These are phyloP conservation scores for Scheffersomyces titani DNA, from an alignment of 1,139 yeast genomes.

Conservation along the genomic window DNA sequence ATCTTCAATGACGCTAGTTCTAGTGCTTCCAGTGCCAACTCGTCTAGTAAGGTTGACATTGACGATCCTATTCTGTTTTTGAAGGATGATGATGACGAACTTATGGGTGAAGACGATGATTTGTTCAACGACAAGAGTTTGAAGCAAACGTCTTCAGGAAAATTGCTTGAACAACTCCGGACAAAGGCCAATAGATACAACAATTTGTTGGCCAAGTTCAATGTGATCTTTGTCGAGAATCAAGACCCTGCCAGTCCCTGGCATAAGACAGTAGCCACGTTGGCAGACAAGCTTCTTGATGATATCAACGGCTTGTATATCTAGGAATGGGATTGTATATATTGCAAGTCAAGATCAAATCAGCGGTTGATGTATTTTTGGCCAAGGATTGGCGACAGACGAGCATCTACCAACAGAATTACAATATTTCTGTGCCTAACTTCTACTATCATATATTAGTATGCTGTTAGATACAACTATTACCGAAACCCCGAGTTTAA, in stretches of 20 bases:
- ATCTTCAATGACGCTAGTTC: conserved; percentile 10
- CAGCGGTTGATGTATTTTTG: no score
- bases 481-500: no score
- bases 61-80: neutral
- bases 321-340: neutral
- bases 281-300: conserved; percentile 11
- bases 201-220: neutral
- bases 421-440: no score
- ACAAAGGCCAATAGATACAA: neutral
- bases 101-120: conserved; percentile 14
- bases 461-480: no score
- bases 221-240: neutral
- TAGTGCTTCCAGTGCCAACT: neutral
- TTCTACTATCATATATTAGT: no score
- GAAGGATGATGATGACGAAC: conserved; percentile 9
- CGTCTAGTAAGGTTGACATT: neutral
- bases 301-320: conserved; percentile 11
- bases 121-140: conserved; percentile 10
- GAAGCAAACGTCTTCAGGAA: conserved; percentile 1
- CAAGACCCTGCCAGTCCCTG: conserved; percentile 1
- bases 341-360: no score
- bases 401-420: no score
- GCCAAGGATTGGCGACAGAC: no score
- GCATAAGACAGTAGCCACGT: conserved; percentile 4
- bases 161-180: neutral